Conservation (phyloP, 768 basidiomycete genomes). For the Leccinum barrowsii region DNA sequence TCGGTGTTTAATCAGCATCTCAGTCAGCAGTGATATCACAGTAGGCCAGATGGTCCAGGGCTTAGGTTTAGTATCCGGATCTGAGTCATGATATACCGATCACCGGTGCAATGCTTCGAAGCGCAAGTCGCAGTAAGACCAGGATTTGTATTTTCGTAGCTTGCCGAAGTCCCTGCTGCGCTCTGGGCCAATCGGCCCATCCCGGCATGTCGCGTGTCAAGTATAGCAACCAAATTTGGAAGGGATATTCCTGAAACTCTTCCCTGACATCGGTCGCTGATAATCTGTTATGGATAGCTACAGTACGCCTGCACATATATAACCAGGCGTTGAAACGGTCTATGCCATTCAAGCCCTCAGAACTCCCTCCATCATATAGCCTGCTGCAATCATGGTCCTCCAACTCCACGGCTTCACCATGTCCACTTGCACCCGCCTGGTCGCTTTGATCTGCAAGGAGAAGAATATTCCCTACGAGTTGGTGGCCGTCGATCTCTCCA, state of each 20-base stretch:
- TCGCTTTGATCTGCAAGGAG: conserved; percentile 51
- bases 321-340: neutral
- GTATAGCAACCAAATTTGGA: no score
- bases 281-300: neutral
- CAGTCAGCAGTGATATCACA: neutral
- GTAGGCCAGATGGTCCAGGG: no score
- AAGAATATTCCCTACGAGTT: conserved; percentile 55
- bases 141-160: no score
- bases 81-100: no score
- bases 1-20: conserved; percentile 2
- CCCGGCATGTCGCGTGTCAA: neutral
- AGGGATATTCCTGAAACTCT: no score
- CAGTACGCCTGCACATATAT: conserved; percentile 4
- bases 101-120: no score
- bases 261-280: no score
- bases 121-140: no score
- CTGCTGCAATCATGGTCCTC: conserved; percentile 31
- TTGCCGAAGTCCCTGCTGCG: no score
- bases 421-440: conserved; percentile 51
- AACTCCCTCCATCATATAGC: neutral
- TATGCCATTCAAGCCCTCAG: neutral
- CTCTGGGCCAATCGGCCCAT: neutral
- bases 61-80: no score
- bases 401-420: conserved; percentile 31
- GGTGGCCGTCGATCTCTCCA: conserved; percentile 39